Evolutionary conservation across 306 rosid genomes (phyloP), one percentile per base, ranked within the genome.

Genomic region (Geum urbanum): DNA sequence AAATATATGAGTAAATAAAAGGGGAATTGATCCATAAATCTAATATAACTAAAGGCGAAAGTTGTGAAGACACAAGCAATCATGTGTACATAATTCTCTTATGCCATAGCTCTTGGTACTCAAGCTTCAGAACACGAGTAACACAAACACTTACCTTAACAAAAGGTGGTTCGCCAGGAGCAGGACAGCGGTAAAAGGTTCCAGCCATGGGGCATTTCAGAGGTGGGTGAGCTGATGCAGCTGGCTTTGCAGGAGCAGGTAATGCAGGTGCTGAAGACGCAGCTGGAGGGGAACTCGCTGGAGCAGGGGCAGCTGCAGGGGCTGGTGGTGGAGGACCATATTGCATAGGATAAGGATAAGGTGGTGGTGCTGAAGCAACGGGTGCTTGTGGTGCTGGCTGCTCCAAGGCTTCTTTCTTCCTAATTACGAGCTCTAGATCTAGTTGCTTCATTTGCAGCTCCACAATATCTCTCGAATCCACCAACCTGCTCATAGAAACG

Each of bases 181-280:
- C 97, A 27, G 97, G 82, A 78, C 84, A 9, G 18, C 90, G 84
- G 66, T 92, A 92, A 59, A 90, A 84, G 80, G 96, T 92, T 74
- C 98, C 98, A n/a, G 98, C 94, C 97, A 92, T 92, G 67, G 98
- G 98, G 85, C 82, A 82, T 78, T 86, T 90, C 66, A 92, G 55
- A 1, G 86, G 76, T 3, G 97, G 94, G 76, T 85, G 92, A 81
- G 97, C 86, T 32, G 92, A 83, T 20, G 82, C 51, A 69, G 83
- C 82, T 24, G 86, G 10, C 78, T 88, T 85, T 46, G 75, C 71
- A 65, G 91, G 85, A 22, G 88, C 44, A 45, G 91, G 92, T 67
- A 74, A 66, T 22, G 92, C 86, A 24, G 79, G 80, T 37, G 76
- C 71, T 18, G 80, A 32, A 32, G 37, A 59, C 54, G 78, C 81